phyloP scores from a whole-genome alignment of 139 green algal species.

The Volvox reticuliferus region DNA sequence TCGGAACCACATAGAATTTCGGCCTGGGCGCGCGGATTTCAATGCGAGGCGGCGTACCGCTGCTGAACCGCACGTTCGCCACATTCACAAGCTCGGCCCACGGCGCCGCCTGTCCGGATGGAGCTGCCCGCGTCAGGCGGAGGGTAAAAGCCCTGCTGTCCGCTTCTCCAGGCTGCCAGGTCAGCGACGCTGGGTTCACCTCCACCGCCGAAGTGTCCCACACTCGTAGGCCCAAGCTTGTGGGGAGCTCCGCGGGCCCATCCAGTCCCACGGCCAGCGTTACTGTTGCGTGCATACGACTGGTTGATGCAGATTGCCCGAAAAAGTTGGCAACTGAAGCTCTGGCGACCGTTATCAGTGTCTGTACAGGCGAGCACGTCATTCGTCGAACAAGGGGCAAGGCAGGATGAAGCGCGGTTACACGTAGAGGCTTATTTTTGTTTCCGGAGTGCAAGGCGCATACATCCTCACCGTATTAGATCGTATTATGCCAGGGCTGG shows the following conservation, averaged over 20 bases:
- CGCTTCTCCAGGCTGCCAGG: slow-evolving; percentile 2
- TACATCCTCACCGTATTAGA: not conserved
- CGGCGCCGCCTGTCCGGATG: not conserved
- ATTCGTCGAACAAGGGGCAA: too few relatives aligned
- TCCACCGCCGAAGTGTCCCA: not conserved
- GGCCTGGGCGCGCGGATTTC: not conserved
- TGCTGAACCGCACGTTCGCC: not conserved
- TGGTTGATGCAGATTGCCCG: not conserved
- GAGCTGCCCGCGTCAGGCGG: not conserved
- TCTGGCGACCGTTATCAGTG: not conserved
- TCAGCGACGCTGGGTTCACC: not conserved
- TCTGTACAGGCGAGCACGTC: not conserved
- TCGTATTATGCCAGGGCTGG: not conserved
- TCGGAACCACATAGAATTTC: not conserved
- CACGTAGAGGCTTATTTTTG: too few relatives aligned
- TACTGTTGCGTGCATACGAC: not conserved
- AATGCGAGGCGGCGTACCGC: not conserved
- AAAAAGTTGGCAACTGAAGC: not conserved
- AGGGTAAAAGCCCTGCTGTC: not conserved
- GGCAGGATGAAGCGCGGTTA: too few relatives aligned
- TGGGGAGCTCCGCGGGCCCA: not conserved
- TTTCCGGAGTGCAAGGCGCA: too few relatives aligned
- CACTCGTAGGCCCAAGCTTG: not conserved
- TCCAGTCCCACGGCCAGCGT: not conserved
- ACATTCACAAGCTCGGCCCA: not conserved